Base-by-base conservation (phyloP, 768 basidiomycete species). In the Pulveroboletus ravenelii region DNA sequence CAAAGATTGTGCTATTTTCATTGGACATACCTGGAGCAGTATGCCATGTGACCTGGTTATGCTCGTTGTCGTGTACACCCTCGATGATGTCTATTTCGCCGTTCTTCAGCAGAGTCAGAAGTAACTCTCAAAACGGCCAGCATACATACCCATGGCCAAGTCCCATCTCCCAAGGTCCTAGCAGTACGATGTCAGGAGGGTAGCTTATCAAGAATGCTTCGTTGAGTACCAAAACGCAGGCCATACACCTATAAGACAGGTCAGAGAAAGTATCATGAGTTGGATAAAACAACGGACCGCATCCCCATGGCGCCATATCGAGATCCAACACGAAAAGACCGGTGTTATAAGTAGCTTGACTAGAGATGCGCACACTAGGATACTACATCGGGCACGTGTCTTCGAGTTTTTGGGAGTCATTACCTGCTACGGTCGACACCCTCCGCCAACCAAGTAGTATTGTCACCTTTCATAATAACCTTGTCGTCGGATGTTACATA, bases 71-170 rank as follows among this genome's bases (percentile, higher is more conserved):
- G 55, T 91, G 89, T 6, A 91, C 89, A 13, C 89, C 89, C 66
- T 89, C 88, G 29, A 89, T 81, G 27, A 90, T 85, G 65, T 90
- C 88, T 52, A 91, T 87, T 69, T 90, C 89, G 13, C 88, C 89
- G 10, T 70, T 74, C 88, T 89, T 48, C 44, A 58, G 41, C 32
- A 50, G 49, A 57, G 43, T 46, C 34, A 53, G 48, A 42, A 42
- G 47, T 29, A 20, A 35, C 17, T 47, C 44, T 23, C 23, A 39
- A 51, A 32, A 34, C 42, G 12, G 36, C 17, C 20, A 35, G 39
- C 12, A 38, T 40, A 70, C 82, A 53, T 56, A 87, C 87, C 50
- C 60, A 67, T 32, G 87, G 87, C 87, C 87, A 89, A 42, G 64
- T 50, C 1, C 76, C 81, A 52, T 62, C 64, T 41, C 84, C 85